Evolutionary conservation across 2,329 filamentous ascomycete genomes (phyloP).

Genomic region (Cyphellophora europaea): DNA sequence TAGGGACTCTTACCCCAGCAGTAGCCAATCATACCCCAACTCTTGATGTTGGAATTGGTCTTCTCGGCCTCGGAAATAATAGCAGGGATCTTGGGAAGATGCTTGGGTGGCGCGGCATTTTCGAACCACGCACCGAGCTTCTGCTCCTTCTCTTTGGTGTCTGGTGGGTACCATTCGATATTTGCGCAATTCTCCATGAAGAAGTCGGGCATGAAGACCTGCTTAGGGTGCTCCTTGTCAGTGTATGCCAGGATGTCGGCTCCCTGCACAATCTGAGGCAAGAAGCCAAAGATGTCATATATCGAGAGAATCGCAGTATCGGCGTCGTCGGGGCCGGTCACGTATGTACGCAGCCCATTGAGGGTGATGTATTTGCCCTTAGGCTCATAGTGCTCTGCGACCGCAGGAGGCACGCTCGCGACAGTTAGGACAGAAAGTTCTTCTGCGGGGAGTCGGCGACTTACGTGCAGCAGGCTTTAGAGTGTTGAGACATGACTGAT

Average conservation of each 20-base stretch:
- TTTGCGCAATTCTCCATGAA: conserved; percentile 67
- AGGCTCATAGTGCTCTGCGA: conserved; percentile 38
- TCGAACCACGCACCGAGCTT: conserved; percentile 53
- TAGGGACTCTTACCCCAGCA: conserved; percentile 44
- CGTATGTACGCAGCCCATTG: conserved; percentile 53
- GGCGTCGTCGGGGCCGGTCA: conserved; percentile 46
- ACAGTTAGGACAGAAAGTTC: background rate
- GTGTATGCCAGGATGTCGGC: conserved; percentile 52
- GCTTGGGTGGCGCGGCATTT: conserved; percentile 49
- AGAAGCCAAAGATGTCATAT: conserved; percentile 51
- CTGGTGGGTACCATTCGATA: conserved; percentile 51
- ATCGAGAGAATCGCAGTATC: conserved; percentile 49
- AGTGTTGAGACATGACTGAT: conserved; percentile 23
- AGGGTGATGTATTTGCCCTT: conserved; percentile 52
- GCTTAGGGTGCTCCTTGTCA: conserved; percentile 63
- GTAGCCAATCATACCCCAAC: conserved; percentile 52
- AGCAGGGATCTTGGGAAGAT: conserved; percentile 44
- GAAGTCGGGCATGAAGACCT: conserved; percentile 86
- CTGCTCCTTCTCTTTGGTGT: conserved; percentile 50
- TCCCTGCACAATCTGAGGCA: conserved; percentile 53
- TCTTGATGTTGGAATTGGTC: conserved; percentile 36
- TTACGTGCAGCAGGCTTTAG: conserved; percentile 36
- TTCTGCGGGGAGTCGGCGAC: conserved; percentile 9
- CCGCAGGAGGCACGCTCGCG: conserved; percentile 31
- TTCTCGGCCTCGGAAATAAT: conserved; percentile 45